These are phyloP conservation scores for Pyrenophora seminiperda DNA, from an alignment of 2,329 filamentous ascomycete species.

Conservation along the genomic window DNA sequence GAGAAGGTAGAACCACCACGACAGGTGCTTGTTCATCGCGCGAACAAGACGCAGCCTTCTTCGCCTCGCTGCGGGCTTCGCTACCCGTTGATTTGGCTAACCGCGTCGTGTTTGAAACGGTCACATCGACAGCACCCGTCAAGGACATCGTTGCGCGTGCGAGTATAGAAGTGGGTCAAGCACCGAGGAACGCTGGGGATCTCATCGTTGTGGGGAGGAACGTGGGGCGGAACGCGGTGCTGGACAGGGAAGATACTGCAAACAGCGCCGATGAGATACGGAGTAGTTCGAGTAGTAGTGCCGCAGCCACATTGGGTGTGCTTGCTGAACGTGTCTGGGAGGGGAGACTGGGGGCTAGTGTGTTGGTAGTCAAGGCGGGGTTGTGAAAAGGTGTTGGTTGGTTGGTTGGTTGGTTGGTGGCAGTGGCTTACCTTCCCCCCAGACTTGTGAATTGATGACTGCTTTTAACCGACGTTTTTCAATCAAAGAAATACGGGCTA, in stretches of 20 bases:
- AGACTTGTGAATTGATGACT: no score
- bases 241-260: constrained; percentile 21
- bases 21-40: constrained; percentile 14
- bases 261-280: constrained; percentile 49
- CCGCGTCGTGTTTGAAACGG: constrained; percentile 64
- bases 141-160: constrained; percentile 60
- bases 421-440: no score
- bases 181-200: constrained; percentile 70
- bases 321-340: constrained; percentile 65
- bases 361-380: constrained; percentile 71
- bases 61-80: constrained; percentile 62
- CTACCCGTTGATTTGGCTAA: constrained; percentile 57
- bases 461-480: no score
- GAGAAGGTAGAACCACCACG: constrained; percentile 13
- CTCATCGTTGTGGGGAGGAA: constrained; percentile 69
- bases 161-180: constrained; percentile 63
- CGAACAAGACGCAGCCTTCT: constrained; percentile 60
- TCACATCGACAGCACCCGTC: constrained; percentile 43
- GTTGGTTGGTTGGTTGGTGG: no score
- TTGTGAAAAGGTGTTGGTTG: neutral
- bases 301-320: constrained; percentile 60
- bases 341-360: constrained; percentile 66
- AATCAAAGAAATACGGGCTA: no score
- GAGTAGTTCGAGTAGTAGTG: constrained; percentile 35
- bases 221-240: constrained; percentile 26